Conservation (phyloP, 2,329 filamentous ascomycete species). For the Fusarium nematophilum region DNA sequence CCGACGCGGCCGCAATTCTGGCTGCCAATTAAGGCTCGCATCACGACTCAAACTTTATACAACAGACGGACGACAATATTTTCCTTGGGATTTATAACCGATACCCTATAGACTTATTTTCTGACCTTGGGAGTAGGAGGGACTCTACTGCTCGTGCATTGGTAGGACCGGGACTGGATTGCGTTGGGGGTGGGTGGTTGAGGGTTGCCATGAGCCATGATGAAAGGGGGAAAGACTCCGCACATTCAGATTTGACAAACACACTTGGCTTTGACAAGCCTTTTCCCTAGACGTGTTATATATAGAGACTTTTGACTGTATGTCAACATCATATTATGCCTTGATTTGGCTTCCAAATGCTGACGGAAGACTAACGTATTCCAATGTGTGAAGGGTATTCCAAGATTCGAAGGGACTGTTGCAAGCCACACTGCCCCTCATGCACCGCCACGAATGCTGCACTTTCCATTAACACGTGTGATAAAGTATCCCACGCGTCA, state of each 20-base stretch:
- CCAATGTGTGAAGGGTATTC: background rate
- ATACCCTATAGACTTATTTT: slow-evolving; percentile 44
- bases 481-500: slow-evolving; percentile 38
- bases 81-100: slow-evolving; percentile 36
- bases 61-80: slow-evolving; percentile 25
- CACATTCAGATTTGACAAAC: slow-evolving; percentile 16
- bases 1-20: slow-evolving; percentile 68
- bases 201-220: slow-evolving; percentile 12
- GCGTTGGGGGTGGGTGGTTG: slow-evolving; percentile 2
- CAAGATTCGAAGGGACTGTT: background rate
- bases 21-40: slow-evolving; percentile 60
- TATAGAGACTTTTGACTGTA: slow-evolving; percentile 8
- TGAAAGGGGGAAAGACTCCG: slow-evolving; percentile 13
- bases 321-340: background rate
- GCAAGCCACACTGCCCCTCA: slow-evolving; percentile 28
- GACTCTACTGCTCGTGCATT: slow-evolving; percentile 2
- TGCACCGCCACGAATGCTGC: slow-evolving; percentile 7
- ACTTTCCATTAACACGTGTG: slow-evolving; percentile 26
- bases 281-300: slow-evolving; percentile 31
- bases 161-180: background rate
- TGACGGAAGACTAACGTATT: background rate
- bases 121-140: slow-evolving; percentile 22
- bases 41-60: slow-evolving; percentile 1
- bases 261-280: slow-evolving; percentile 23
- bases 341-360: too few relatives aligned